Percentiles rank a stretch among this genome's conserved stretches.
These are phyloP conservation scores for Pleurotus pulmonarius DNA, from an alignment of 768 basidiomycete species.

Conservation along the genomic window DNA sequence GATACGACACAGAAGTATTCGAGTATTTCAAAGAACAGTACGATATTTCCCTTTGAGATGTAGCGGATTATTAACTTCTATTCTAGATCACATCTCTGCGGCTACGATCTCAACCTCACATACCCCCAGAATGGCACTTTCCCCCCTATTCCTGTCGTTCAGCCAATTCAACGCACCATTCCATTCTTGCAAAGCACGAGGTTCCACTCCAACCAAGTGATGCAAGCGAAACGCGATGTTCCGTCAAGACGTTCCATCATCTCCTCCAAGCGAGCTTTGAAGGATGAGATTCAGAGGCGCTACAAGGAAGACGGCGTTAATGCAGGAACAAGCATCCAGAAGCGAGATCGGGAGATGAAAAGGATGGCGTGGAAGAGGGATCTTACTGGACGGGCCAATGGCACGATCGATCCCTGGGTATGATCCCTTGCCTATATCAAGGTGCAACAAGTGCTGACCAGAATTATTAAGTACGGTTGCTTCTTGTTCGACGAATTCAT, in stretches of 20 bases:
- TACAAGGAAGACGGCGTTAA: not conserved
- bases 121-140: conserved; percentile 7
- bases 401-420: conserved; percentile 42
- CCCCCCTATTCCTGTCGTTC: not conserved
- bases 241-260: not conserved
- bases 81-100: conserved; percentile 1
- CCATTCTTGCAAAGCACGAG: not conserved
- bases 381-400: conserved; percentile 44
- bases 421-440: not conserved
- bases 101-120: conserved; percentile 8
- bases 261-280: not conserved
- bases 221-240: not conserved
- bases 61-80: not conserved
- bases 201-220: not conserved
- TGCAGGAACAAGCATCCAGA: conserved; percentile 4
- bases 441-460: not conserved
- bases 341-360: conserved; percentile 20
- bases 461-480: conserved; percentile 61
- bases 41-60: conserved; percentile 18
- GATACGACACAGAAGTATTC: conserved; percentile 63
- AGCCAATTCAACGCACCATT: not conserved
- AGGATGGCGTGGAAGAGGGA: conserved; percentile 42
- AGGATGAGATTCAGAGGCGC: not conserved
- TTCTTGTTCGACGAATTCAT: conserved; percentile 59
- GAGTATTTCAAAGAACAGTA: conserved; percentile 69